Evolutionary conservation across 73 alveolate species (phyloP).

Genomic region (Paramecium sexaurelia): DNA sequence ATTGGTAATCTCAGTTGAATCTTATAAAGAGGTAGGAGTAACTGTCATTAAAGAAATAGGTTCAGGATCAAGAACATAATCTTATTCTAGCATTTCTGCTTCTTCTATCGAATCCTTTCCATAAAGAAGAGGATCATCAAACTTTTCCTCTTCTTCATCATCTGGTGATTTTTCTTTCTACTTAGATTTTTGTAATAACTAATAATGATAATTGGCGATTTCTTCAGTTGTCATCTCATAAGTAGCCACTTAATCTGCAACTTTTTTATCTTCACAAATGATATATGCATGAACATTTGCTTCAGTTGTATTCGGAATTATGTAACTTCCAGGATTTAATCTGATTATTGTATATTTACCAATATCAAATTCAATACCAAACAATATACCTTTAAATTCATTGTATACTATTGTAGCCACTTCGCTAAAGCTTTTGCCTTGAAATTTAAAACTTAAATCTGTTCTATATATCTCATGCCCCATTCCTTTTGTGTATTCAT

Average conservation of each 20-base stretch:
- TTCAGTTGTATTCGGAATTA: constrained; percentile 76
- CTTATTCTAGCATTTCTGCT: constrained; percentile 75
- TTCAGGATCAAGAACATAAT: constrained; percentile 73
- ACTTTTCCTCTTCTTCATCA: constrained; percentile 43
- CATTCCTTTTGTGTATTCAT: constrained; percentile 91
- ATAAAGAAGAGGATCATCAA: constrained; percentile 52
- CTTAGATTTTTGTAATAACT: not conserved
- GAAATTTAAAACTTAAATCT: constrained; percentile 72
- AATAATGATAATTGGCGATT: constrained; percentile 14
- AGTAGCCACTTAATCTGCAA: constrained; percentile 89
- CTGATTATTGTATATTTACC: constrained; percentile 83
- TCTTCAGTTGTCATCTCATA: constrained; percentile 77
- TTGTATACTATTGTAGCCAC: constrained; percentile 85
- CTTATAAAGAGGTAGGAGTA: constrained; percentile 73
- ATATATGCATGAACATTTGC: constrained; percentile 87
- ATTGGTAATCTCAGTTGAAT: constrained; percentile 79
- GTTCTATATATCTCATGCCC: constrained; percentile 95
- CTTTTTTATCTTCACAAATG: constrained; percentile 91
- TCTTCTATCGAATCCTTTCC: constrained; percentile 72
- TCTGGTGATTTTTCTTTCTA: not conserved
- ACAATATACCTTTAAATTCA: constrained; percentile 88
- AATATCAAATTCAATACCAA: constrained; percentile 93
- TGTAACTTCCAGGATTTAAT: constrained; percentile 91
- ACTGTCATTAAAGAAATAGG: constrained; percentile 72
- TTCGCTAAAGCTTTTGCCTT: constrained; percentile 86